phyloP scores from a whole-genome alignment of 1,139 yeast species.

The Magnusiomyces ingens region DNA sequence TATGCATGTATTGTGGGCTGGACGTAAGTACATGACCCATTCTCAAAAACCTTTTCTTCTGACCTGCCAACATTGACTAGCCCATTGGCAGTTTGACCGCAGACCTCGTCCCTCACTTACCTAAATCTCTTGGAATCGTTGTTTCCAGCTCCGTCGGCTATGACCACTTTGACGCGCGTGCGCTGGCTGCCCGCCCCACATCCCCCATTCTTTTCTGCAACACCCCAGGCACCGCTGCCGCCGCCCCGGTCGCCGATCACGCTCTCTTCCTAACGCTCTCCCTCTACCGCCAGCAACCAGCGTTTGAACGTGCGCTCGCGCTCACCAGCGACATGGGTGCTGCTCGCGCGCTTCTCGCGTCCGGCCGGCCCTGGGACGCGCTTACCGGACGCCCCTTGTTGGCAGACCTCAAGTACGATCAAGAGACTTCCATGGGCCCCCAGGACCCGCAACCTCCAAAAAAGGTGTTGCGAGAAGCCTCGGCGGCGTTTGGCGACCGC shows the following conservation, averaged over 20 bases:
- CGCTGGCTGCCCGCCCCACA: constrained; percentile 36
- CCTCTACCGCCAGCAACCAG: constrained; percentile 54
- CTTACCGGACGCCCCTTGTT: constrained; percentile 29
- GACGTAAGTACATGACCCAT: constrained; percentile 1
- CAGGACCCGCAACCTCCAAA: too few relatives aligned
- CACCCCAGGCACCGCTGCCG: constrained; percentile 42
- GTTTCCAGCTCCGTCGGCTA: constrained; percentile 67
- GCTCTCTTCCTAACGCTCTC: constrained; percentile 55
- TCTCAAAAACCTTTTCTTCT: neutral
- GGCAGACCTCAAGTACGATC: too few relatives aligned
- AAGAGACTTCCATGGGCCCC: too few relatives aligned
- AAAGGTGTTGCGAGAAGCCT: too few relatives aligned
- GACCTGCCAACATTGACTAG: too few relatives aligned
- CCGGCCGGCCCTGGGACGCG: constrained; percentile 17
- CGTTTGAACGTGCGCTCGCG: constrained; percentile 43
- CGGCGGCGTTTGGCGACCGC: constrained; percentile 33
- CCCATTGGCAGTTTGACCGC: constrained; percentile 25
- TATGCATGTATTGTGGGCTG: constrained; percentile 23
- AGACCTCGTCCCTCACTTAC: constrained; percentile 46
- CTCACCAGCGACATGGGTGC: constrained; percentile 37
- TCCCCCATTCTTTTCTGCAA: constrained; percentile 47
- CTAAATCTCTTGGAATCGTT: constrained; percentile 47
- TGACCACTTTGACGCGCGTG: constrained; percentile 50
- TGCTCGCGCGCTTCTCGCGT: constrained; percentile 14
- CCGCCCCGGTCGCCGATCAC: constrained; percentile 72